A percentile compares a stretch with the other conserved stretches of the same genome.
Conservation (phyloP, 805 yeast species). For the Starmerella riodocensis region DNA sequence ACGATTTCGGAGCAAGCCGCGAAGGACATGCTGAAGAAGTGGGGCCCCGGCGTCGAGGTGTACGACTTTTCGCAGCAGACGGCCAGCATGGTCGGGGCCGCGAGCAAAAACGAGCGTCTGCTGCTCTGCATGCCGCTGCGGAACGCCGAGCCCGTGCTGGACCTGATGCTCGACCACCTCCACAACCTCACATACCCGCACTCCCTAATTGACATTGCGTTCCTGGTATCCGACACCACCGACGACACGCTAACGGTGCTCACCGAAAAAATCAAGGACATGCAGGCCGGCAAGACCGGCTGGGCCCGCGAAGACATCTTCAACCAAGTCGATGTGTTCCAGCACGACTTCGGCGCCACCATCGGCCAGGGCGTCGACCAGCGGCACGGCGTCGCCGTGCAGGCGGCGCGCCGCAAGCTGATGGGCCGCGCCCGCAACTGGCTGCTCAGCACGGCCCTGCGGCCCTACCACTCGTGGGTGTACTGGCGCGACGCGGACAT, state of each 20-base stretch:
- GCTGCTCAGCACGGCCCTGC: conserved; percentile 73
- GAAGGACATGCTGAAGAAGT: background rate
- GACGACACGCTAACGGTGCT: conserved; percentile 47
- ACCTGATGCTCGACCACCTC: conserved; percentile 74
- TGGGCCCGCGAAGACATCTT: conserved; percentile 37
- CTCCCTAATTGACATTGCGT: conserved; percentile 59
- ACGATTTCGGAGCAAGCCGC: background rate
- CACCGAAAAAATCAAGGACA: conserved; percentile 34
- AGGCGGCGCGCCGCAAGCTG: conserved; percentile 84
- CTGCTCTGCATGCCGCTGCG: conserved; percentile 77
- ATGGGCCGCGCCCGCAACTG: conserved; percentile 96
- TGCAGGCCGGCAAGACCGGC: conserved; percentile 38
- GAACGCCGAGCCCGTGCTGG: conserved; percentile 78
- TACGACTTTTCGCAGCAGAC: conserved; percentile 41
- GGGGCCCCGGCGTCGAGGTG: conserved; percentile 36
- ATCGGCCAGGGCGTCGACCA: conserved; percentile 89
- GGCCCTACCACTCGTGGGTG: conserved; percentile 89
- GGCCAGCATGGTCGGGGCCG: conserved; percentile 10
- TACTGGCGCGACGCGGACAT: conserved; percentile 98
- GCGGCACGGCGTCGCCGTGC: conserved; percentile 91
- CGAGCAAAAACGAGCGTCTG: conserved; percentile 52
- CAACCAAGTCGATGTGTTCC: conserved; percentile 65
- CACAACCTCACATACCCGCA: conserved; percentile 67
- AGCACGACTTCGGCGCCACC: conserved; percentile 84
- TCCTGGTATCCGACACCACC: conserved; percentile 74